Percentiles rank a stretch among this genome's conserved stretches.
Evolutionary conservation across 2,329 filamentous ascomycete genomes (phyloP).

Genomic region (Epichloe baconii): DNA sequence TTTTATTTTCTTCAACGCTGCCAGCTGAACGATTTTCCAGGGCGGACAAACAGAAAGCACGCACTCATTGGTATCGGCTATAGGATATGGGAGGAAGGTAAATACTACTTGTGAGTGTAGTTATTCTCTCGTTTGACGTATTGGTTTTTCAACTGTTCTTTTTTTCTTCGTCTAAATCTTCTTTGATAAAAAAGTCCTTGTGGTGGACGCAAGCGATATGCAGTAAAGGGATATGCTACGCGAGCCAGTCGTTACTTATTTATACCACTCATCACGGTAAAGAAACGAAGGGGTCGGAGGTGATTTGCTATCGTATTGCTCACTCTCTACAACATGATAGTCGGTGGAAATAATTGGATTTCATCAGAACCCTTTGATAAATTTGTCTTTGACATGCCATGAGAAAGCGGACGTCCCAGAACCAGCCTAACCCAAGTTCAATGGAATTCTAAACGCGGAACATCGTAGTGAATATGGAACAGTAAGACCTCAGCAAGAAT

Average conservation of each 20-base stretch:
- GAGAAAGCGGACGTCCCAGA: slow-evolving; percentile 1
- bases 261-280: not conserved
- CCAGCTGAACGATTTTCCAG: no score
- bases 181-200: not conserved
- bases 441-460: not conserved
- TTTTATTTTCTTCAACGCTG: not conserved
- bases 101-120: no score
- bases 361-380: not conserved
- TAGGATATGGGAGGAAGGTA: no score
- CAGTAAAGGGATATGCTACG: not conserved
- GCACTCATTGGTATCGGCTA: no score
- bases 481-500: not conserved
- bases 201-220: not conserved
- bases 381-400: slow-evolving; percentile 2
- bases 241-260: no score
- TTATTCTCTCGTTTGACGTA: no score
- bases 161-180: no score
- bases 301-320: not conserved
- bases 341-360: not conserved
- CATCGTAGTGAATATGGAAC: not conserved
- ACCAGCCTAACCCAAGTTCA: slow-evolving; percentile 4
- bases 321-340: not conserved
- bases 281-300: not conserved
- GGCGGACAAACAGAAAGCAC: not conserved
- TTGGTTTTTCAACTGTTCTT: no score